Evolutionary conservation across 768 basidiomycete genomes (phyloP).

Genomic region (Mycena belliarum): DNA sequence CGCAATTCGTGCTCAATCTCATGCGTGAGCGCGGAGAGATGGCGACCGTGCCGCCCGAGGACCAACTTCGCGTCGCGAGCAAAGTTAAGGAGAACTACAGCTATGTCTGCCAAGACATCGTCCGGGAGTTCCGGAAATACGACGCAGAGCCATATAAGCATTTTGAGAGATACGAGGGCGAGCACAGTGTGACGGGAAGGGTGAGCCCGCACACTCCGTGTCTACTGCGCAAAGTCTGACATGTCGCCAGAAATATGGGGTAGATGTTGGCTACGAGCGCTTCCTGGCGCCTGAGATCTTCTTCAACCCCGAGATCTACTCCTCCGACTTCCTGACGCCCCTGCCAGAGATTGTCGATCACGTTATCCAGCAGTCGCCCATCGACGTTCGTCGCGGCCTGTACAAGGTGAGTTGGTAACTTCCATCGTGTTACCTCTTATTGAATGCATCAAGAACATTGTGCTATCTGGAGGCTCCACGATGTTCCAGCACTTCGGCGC

Average conservation of each 20-base stretch:
- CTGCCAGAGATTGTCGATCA: constrained; percentile 94
- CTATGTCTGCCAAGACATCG: constrained; percentile 98
- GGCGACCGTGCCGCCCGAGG: constrained; percentile 88
- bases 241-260: constrained; percentile 73
- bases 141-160: constrained; percentile 94
- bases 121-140: constrained; percentile 98
- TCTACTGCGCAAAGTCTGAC: constrained; percentile 4
- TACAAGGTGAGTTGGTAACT: constrained; percentile 70
- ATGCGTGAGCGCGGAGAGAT: constrained; percentile 95
- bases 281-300: constrained; percentile 99
- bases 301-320: constrained; percentile 99
- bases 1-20: constrained; percentile 93
- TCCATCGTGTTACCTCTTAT: background rate
- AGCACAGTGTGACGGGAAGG: constrained; percentile 89
- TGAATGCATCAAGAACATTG: constrained; percentile 73
- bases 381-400: constrained; percentile 93
- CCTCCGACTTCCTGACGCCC: constrained; percentile 95
- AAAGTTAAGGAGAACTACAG: constrained; percentile 98
- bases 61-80: constrained; percentile 87
- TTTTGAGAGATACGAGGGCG: constrained; percentile 92
- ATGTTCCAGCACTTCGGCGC: constrained; percentile 99
- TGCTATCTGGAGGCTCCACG: constrained; percentile 94
- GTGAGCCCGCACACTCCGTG: constrained; percentile 43
- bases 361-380: constrained; percentile 94
- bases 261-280: constrained; percentile 97